phyloP scores from a whole-genome alignment of 345 rosid genomes.

The Arabis hirsuta region DNA sequence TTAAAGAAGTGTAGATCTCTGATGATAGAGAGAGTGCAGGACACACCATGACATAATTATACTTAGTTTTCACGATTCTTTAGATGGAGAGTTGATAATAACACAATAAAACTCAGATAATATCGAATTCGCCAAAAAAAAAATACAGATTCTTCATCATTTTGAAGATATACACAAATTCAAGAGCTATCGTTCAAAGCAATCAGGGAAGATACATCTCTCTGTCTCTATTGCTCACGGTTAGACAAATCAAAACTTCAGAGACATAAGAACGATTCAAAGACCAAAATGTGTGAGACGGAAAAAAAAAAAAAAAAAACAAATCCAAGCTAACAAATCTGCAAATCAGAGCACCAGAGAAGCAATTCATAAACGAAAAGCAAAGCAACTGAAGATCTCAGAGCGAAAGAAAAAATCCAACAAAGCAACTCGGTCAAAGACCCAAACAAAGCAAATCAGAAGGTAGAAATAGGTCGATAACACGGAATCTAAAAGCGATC shows the following conservation, averaged over 20 bases:
- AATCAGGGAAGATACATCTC: background rate
- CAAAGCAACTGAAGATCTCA: background rate
- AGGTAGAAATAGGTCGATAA: background rate
- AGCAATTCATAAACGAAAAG: background rate
- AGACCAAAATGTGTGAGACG: too few species aligned
- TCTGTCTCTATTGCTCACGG: background rate
- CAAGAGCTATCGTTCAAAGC: too few species aligned
- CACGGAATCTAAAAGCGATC: constrained; percentile 6
- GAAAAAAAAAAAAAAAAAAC: background rate
- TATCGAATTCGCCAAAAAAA: background rate
- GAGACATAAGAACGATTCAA: constrained; percentile 5
- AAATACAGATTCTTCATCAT: background rate
- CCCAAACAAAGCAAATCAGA: constrained; percentile 1
- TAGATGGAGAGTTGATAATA: too few species aligned
- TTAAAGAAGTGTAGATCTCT: background rate
- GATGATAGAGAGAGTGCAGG: background rate
- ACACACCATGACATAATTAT: background rate
- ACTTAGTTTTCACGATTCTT: too few species aligned
- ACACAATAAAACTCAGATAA: background rate
- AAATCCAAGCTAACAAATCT: constrained; percentile 20
- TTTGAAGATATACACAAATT: too few species aligned
- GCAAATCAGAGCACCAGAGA: background rate
- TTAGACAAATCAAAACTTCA: background rate
- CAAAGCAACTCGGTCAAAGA: constrained; percentile 11
- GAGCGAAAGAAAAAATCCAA: background rate